Conservation (phyloP, 768 basidiomycete genomes). For the Dacryopinax spathularia region DNA sequence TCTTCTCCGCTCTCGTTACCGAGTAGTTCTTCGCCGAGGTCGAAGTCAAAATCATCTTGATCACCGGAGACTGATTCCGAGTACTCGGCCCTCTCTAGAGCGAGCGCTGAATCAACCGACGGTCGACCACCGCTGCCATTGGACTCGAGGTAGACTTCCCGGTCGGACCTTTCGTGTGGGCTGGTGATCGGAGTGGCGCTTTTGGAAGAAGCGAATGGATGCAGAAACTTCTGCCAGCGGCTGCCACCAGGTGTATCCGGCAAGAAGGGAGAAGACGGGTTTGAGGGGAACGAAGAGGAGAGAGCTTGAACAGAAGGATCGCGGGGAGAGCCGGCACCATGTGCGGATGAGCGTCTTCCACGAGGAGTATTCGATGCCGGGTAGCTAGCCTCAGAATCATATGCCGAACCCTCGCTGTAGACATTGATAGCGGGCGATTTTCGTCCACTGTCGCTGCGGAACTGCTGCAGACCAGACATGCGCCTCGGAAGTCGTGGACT, state of each 20-base stretch:
- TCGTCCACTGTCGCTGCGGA: not conserved
- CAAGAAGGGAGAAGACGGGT: not conserved
- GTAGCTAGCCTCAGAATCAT: not conserved
- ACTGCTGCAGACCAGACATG: not conserved
- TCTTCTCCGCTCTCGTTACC: not conserved
- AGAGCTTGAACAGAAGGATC: not conserved
- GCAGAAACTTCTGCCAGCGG: not conserved
- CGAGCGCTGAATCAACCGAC: not conserved
- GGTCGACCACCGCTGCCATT: not conserved
- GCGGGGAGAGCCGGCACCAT: not conserved
- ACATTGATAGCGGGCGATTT: not conserved
- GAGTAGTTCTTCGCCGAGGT: not conserved
- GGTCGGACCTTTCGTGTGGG: not conserved
- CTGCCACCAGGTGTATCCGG: not conserved
- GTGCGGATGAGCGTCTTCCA: constrained; percentile 1
- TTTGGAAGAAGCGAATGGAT: not conserved
- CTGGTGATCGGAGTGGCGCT: not conserved
- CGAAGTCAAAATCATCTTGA: not conserved
- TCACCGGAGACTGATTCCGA: not conserved
- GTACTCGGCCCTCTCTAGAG: not conserved
- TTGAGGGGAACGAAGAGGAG: not conserved
- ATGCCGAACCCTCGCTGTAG: not conserved
- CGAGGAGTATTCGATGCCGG: not conserved
- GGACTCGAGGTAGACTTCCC: not conserved
- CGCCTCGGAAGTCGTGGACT: not conserved